A percentile compares a stretch with the other conserved stretches of the same genome.
phyloP scores from a whole-genome alignment of 805 yeast genomes.

The Saccharomyces mikatae region DNA sequence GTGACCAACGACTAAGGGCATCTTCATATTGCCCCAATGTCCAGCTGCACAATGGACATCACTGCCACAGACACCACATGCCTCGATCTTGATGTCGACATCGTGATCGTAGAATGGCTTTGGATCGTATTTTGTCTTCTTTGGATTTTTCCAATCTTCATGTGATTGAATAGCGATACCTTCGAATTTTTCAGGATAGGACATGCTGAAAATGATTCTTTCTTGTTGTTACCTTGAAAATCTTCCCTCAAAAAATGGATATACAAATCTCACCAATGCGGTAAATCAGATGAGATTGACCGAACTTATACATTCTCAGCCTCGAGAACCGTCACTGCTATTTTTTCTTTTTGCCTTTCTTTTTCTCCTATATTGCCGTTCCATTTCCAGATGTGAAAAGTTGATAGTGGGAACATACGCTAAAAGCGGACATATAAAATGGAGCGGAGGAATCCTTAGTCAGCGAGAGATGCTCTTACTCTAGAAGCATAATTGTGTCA shows the following conservation, averaged over 20 bases:
- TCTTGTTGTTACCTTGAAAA: not conserved
- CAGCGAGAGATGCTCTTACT: not conserved
- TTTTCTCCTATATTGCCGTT: not conserved
- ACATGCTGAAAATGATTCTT: not conserved
- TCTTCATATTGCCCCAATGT: constrained; percentile 16
- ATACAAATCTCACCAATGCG: not conserved
- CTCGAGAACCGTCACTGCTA: not conserved
- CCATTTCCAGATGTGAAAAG: not conserved
- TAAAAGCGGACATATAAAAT: not conserved
- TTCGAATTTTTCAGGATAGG: constrained; percentile 40
- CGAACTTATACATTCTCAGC: not conserved
- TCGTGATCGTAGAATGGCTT: constrained; percentile 39
- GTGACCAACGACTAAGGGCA: constrained; percentile 53
- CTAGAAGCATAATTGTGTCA: not conserved
- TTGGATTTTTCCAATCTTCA: constrained; percentile 49
- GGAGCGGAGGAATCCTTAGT: not conserved
- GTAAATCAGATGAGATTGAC: not conserved
- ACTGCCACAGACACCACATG: constrained; percentile 63
- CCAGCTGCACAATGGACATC: constrained; percentile 32
- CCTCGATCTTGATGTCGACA: constrained; percentile 49
- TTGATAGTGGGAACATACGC: not conserved
- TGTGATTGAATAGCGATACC: constrained; percentile 50
- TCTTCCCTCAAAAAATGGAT: not conserved
- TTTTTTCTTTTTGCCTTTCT: not conserved
- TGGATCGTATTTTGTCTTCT: constrained; percentile 41